A percentile compares a stretch with the other conserved stretches of the same genome.
Evolutionary conservation across 179 eudicot genomes (phyloP).

Genomic region (Patellifolia procumbens): DNA sequence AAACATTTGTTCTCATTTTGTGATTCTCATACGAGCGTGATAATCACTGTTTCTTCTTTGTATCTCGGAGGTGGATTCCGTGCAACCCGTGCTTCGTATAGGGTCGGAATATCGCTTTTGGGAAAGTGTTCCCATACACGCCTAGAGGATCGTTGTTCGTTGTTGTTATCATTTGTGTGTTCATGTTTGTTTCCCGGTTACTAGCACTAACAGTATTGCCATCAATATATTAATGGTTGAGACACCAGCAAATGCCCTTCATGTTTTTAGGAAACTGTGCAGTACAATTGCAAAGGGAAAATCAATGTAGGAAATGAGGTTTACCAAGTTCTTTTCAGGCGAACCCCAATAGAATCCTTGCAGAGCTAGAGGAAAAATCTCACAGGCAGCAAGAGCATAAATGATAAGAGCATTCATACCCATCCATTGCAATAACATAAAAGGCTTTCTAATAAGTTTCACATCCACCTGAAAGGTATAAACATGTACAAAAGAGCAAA

Average conservation of each 20-base stretch:
- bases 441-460: slow-evolving; percentile 50
- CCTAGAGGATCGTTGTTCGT: too few relatives aligned
- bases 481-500: neutral
- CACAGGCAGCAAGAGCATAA: slow-evolving; percentile 78
- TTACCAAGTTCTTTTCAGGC: slow-evolving; percentile 86
- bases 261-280: neutral
- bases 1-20: too few relatives aligned
- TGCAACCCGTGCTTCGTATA: too few relatives aligned
- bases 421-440: slow-evolving; percentile 67
- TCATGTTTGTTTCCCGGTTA: too few relatives aligned
- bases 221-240: neutral
- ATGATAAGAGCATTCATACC: slow-evolving; percentile 87
- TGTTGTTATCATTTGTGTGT: too few relatives aligned
- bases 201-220: neutral
- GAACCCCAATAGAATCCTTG: slow-evolving; percentile 85
- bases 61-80: too few relatives aligned
- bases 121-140: too few relatives aligned
- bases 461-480: slow-evolving; percentile 62
- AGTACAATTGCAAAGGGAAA: neutral
- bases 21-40: too few relatives aligned
- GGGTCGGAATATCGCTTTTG: too few relatives aligned
- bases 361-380: slow-evolving; percentile 58
- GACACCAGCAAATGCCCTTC: neutral
- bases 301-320: neutral
- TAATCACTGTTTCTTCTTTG: too few relatives aligned